Evolutionary conservation across 179 eudicot species (phyloP), one percentile per base, ranked within the genome.

Genomic region (Beta corolliflora): DNA sequence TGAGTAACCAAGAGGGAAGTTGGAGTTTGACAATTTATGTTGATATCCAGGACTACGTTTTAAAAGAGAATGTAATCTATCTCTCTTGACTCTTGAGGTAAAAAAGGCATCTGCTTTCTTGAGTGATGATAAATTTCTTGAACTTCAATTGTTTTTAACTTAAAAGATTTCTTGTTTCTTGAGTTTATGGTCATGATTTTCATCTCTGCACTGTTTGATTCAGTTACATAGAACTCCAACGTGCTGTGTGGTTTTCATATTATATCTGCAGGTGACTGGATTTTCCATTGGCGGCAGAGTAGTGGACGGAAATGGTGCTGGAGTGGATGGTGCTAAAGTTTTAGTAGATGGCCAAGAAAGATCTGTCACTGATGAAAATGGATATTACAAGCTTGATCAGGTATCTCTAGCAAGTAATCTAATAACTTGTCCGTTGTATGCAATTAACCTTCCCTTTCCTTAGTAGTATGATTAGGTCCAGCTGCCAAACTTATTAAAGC

Each of bases 361-460:
- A 87, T 90, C 90, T 72, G 70, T 89, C 74, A 97, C 99, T 56
- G 97, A 92, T 85, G 91, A 85, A 87, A 91, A 90, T 73, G 99
- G 99, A 78, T 91, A 89, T 88, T 97, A 93, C 90, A 94, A 93
- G 88, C 98, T 97, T 84, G 99, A 97, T 90, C 98, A 94, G 97
- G 99, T 97, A 84, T 77, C 71, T 74, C 77, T 15, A 63, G 73
- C 23, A 23, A 68, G 63, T 56, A 45, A 48, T 19, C 73, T 25
- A 31, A 73, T 67, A 53, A 50, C 19, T 54, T 52, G 50, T 61
- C 70, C 31, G 7, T 58, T 29, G 23, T 64, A 64, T 64, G 25
- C 10, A 70, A 18, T 65, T 65, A 61, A 50, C 54, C 16, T 48
- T 69, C 50, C 29, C 25, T 55, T 71, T n/a, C n/a, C n/a, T n/a